Percentiles rank a stretch among this genome's conserved stretches.
Evolutionary conservation across 176 grass and related monocot genomes (phyloP).

Genomic region (Canna indica): DNA sequence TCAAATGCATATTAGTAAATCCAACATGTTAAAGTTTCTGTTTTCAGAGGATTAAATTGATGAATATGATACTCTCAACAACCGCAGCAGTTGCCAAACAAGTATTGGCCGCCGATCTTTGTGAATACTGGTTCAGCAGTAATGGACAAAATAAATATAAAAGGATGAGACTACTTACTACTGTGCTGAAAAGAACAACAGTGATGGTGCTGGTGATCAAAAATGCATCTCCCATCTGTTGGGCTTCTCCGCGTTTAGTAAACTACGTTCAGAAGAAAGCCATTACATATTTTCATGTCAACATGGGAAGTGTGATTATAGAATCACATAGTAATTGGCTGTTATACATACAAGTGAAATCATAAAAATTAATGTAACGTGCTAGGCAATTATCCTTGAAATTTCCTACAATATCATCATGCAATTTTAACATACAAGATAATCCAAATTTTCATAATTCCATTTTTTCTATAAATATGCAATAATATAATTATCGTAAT

Average conservation of each 20-base stretch:
- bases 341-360: background rate
- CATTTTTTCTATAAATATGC: too few relatives aligned
- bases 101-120: too few relatives aligned
- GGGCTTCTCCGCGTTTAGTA: constrained; percentile 55
- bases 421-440: constrained; percentile 15
- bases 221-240: constrained; percentile 49
- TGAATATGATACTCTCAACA: too few relatives aligned
- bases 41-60: background rate
- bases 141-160: constrained; percentile 7
- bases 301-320: background rate
- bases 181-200: constrained; percentile 95
- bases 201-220: constrained; percentile 96
- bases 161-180: constrained; percentile 37
- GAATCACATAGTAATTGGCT: background rate
- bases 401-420: constrained; percentile 6
- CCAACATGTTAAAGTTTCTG: background rate
- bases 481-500: background rate
- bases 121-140: too few relatives aligned
- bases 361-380: background rate
- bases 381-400: background rate
- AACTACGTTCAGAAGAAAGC: constrained; percentile 41
- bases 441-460: too few relatives aligned
- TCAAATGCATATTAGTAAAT: too few relatives aligned
- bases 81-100: too few relatives aligned
- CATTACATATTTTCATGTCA: background rate